phyloP scores from a whole-genome alignment of 2,329 filamentous ascomycete genomes.

The Grosmannia clavigera region DNA sequence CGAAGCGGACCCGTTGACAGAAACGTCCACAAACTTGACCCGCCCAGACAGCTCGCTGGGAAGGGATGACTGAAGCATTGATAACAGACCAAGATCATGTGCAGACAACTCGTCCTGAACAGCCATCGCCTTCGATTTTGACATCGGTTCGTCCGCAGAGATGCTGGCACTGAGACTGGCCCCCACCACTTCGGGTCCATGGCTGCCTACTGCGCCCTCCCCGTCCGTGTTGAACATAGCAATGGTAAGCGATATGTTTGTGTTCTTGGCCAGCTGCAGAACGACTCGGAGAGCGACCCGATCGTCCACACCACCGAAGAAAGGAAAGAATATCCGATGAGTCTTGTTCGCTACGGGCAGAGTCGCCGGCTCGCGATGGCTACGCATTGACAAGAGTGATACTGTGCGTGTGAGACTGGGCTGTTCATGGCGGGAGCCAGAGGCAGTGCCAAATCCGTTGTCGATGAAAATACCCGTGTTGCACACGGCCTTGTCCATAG shows the following conservation, averaged over 20 bases:
- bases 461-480: conserved; percentile 73
- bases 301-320: conserved; percentile 76
- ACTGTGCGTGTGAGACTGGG: conserved; percentile 31
- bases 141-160: not conserved
- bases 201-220: conserved; percentile 7
- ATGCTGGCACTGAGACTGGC: not conserved
- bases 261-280: conserved; percentile 71
- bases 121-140: conserved; percentile 10
- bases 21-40: conserved; percentile 36
- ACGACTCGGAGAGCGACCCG: conserved; percentile 66
- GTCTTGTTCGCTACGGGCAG: conserved; percentile 52
- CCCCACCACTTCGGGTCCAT: not conserved
- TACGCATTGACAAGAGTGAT: conserved; percentile 48
- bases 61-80: conserved; percentile 21
- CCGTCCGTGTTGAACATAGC: conserved; percentile 35
- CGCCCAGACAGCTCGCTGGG: conserved; percentile 20
- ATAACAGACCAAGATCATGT: conserved; percentile 22
- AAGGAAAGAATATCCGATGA: conserved; percentile 80
- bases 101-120: conserved; percentile 19
- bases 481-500: conserved; percentile 50
- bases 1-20: conserved; percentile 21
- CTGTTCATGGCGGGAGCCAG: conserved; percentile 20
- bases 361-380: conserved; percentile 41
- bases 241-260: conserved; percentile 66
- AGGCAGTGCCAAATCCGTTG: conserved; percentile 33